Evolutionary conservation across 176 grass and related monocot species (phyloP).

Genomic region (Oryza australiensis): DNA sequence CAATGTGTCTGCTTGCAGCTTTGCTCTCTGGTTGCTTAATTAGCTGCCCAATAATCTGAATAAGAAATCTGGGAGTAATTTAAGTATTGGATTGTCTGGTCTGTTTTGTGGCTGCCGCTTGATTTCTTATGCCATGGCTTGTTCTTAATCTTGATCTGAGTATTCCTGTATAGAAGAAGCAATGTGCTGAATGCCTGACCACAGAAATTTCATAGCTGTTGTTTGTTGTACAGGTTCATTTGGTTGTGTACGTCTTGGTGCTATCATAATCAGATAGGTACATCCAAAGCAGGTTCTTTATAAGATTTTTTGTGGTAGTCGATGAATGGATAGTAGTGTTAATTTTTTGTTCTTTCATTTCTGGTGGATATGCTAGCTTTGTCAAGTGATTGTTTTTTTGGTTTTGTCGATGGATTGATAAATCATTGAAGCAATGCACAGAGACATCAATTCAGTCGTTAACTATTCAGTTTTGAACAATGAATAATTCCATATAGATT

Average conservation of each 20-base stretch:
- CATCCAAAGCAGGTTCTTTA: neutral
- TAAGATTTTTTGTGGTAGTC: neutral
- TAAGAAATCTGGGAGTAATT: neutral
- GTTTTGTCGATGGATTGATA: too few relatives aligned
- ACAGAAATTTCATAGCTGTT: too few relatives aligned
- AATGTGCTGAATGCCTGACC: neutral
- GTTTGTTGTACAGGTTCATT: neutral
- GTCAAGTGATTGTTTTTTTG: too few relatives aligned
- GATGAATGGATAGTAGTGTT: neutral
- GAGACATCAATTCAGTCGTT: neutral
- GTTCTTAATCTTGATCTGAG: too few relatives aligned
- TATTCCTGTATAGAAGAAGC: neutral
- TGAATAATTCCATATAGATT: neutral
- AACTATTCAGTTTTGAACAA: neutral
- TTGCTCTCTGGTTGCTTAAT: too few relatives aligned
- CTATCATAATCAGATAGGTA: neutral
- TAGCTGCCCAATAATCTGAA: constrained; percentile 27
- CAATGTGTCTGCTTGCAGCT: constrained; percentile 1
- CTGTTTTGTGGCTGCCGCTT: neutral
- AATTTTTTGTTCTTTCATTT: neutral
- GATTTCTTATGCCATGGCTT: neutral
- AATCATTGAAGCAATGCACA: neutral
- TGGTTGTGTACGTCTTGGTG: neutral
- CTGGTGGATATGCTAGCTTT: neutral
- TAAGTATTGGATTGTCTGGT: neutral